These are phyloP conservation scores for Cutaneotrichosporon spelunceum DNA, from an alignment of 1,284 basidiomycete genomes.

Conservation along the genomic window DNA sequence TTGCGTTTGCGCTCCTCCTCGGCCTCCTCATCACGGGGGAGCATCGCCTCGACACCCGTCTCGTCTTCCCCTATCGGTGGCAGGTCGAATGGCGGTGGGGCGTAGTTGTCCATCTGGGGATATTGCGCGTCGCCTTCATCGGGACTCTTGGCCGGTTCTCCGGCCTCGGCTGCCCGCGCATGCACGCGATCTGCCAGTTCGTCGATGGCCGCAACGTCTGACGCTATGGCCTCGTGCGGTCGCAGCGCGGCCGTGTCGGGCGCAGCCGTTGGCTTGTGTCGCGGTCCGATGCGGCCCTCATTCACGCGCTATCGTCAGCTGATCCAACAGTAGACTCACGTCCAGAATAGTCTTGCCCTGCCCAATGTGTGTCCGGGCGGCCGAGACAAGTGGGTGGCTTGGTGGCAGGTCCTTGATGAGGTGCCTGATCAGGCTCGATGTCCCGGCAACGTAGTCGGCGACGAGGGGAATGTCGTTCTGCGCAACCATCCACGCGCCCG, in stretches of 20 bases:
- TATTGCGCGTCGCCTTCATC: neutral
- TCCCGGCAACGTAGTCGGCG: slow-evolving; percentile 3
- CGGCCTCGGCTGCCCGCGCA: neutral
- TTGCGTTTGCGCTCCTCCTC: neutral
- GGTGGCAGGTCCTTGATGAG: slow-evolving; percentile 1
- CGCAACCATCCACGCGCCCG: slow-evolving; percentile 8
- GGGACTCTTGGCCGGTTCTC: neutral
- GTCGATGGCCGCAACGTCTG: slow-evolving; percentile 1
- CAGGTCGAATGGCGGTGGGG: neutral
- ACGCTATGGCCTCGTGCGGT: slow-evolving; percentile 3
- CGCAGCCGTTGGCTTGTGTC: neutral
- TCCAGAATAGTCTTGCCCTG: slow-evolving; percentile 8
- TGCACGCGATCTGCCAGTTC: slow-evolving; percentile 4
- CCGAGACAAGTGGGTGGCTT: neutral
- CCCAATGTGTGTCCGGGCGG: neutral
- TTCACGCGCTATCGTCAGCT: neutral
- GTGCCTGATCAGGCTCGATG: slow-evolving; percentile 1
- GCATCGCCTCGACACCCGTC: neutral
- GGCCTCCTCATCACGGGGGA: neutral
- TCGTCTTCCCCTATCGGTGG: neutral
- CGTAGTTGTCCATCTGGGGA: neutral
- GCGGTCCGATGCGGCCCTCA: slow-evolving; percentile 4
- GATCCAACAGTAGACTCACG: neutral
- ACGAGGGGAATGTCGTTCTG: slow-evolving; percentile 8
- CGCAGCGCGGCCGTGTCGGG: neutral